A percentile compares a stretch with the other conserved stretches of the same genome.
phyloP scores from a whole-genome alignment of 192 early-diverging fungal species.

The Coemansia sp. region DNA sequence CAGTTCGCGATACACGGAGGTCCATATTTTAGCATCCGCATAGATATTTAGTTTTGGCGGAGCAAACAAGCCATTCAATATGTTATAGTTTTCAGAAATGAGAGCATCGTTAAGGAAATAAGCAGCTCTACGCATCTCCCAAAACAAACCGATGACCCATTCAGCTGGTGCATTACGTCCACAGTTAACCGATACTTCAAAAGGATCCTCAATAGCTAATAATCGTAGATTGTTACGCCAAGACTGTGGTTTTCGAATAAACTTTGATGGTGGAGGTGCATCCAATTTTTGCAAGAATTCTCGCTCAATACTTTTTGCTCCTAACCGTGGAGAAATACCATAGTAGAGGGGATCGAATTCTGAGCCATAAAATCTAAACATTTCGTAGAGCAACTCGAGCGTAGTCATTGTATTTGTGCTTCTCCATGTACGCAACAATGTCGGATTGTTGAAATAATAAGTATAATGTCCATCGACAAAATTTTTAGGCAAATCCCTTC shows the following conservation, averaged over 20 bases:
- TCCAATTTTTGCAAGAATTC: constrained; percentile 15
- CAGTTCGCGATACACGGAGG: neutral
- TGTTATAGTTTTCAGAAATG: neutral
- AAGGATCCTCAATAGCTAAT: constrained; percentile 48
- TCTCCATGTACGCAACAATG: constrained; percentile 9
- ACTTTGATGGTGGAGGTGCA: constrained; percentile 4
- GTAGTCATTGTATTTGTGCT: constrained; percentile 30
- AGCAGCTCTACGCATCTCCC: constrained; percentile 53
- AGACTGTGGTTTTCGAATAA: constrained; percentile 7
- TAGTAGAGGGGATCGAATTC: constrained; percentile 29
- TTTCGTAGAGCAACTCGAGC: constrained; percentile 16
- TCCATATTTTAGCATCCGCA: neutral
- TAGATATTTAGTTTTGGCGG: neutral
- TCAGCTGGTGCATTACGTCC: constrained; percentile 34
- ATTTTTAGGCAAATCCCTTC: neutral
- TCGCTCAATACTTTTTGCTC: constrained; percentile 22
- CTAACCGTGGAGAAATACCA: constrained; percentile 35
- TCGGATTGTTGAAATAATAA: constrained; percentile 10
- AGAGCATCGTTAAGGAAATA: neutral
- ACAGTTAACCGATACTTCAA: constrained; percentile 31
- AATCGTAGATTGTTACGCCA: constrained; percentile 25
- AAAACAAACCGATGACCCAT: constrained; percentile 43
- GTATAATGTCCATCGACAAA: constrained; percentile 10
- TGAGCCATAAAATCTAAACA: constrained; percentile 37
- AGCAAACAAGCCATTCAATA: neutral